These are phyloP conservation scores for Peniophora sp. DNA, from an alignment of 1,284 basidiomycete genomes.

Conservation along the genomic window DNA sequence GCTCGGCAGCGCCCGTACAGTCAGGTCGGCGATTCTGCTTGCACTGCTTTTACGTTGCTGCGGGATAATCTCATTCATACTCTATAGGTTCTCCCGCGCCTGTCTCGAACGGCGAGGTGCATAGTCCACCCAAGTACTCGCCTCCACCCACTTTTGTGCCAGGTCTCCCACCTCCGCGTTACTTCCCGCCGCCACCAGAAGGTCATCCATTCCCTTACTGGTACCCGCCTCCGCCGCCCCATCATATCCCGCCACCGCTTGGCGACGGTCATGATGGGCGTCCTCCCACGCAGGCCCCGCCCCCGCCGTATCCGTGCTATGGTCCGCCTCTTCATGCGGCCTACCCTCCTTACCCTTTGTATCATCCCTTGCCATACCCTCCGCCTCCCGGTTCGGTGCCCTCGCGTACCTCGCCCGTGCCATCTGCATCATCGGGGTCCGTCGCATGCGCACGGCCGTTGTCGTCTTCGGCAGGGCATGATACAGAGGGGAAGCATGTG, in stretches of 20 bases:
- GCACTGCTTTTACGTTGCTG: background rate
- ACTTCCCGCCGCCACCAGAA: constrained; percentile 36
- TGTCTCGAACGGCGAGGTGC: constrained; percentile 6
- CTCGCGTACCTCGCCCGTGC: constrained; percentile 9
- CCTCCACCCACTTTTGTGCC: constrained; percentile 13
- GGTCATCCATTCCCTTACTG: constrained; percentile 51
- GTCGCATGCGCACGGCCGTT: background rate
- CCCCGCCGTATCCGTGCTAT: constrained; percentile 24
- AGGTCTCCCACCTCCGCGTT: constrained; percentile 26
- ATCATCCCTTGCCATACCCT: constrained; percentile 19
- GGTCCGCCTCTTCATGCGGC: constrained; percentile 15
- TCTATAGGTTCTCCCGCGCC: background rate
- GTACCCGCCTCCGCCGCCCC: constrained; percentile 13
- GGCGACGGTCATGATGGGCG: constrained; percentile 35
- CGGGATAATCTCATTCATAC: background rate
- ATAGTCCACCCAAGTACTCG: constrained; percentile 10
- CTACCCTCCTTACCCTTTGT: constrained; percentile 15
- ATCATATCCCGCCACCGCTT: constrained; percentile 32
- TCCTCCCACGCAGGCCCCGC: constrained; percentile 21
- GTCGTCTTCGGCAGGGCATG: background rate
- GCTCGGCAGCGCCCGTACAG: constrained; percentile 11
- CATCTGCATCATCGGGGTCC: constrained; percentile 14
- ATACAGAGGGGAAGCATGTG: background rate
- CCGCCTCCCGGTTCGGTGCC: constrained; percentile 14
- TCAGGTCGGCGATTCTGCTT: background rate